Conservation (phyloP, 2,329 filamentous ascomycete species). For the Sarocladium brachiariae region DNA sequence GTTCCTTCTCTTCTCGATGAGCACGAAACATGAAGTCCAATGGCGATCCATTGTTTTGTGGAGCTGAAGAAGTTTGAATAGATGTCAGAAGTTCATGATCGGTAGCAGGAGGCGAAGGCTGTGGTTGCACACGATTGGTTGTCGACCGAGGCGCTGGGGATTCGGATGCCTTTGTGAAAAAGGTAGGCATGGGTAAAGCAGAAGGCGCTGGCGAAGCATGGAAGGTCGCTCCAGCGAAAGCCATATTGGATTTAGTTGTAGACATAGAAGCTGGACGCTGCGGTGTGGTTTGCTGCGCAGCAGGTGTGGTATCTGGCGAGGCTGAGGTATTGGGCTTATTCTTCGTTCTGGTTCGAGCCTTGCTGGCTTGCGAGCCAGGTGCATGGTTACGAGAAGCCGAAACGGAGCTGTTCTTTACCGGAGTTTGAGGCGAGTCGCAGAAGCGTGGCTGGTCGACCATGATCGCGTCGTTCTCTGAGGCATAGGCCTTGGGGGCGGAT, state of each 20-base stretch:
- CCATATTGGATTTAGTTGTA: slow-evolving; percentile 44
- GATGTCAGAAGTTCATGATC: slow-evolving; percentile 44
- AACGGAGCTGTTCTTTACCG: slow-evolving; percentile 34
- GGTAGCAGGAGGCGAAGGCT: slow-evolving; percentile 45
- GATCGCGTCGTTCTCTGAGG: slow-evolving; percentile 48
- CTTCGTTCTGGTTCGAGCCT: slow-evolving; percentile 22
- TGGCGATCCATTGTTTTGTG: slow-evolving; percentile 56
- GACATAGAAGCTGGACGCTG: slow-evolving; percentile 31
- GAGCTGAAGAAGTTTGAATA: slow-evolving; percentile 21
- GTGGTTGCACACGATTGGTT: slow-evolving; percentile 20
- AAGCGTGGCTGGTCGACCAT: slow-evolving; percentile 25
- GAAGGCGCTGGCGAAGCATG: slow-evolving; percentile 91
- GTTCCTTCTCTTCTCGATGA: slow-evolving; percentile 69
- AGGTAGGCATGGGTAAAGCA: slow-evolving; percentile 82
- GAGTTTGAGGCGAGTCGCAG: slow-evolving; percentile 36
- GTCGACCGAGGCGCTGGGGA: slow-evolving; percentile 34
- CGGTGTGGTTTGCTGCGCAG: slow-evolving; percentile 31
- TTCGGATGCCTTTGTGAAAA: slow-evolving; percentile 68
- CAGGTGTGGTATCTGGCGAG: slow-evolving; percentile 30
- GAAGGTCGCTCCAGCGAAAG: slow-evolving; percentile 90
- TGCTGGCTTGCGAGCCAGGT: slow-evolving; percentile 15
- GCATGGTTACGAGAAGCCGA: slow-evolving; percentile 23
- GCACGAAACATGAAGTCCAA: slow-evolving; percentile 88
- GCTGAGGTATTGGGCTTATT: slow-evolving; percentile 31
- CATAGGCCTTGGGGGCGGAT: slow-evolving; percentile 47